phyloP scores from a whole-genome alignment of 2,329 filamentous ascomycete species.

The Monosporascus sp. region DNA sequence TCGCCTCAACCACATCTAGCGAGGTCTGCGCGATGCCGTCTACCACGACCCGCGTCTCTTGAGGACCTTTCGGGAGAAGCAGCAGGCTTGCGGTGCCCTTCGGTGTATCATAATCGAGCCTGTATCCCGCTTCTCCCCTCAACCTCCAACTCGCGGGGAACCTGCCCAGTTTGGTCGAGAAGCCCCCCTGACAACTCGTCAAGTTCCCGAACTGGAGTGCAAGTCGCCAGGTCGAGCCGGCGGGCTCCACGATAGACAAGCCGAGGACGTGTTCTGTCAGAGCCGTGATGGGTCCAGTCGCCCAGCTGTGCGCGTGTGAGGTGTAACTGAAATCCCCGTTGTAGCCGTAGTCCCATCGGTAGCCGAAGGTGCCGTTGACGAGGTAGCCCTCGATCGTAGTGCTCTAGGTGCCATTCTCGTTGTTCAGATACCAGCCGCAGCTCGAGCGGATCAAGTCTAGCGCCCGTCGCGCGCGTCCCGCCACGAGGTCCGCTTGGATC shows the following conservation, averaged over 20 bases:
- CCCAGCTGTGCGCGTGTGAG: constrained; percentile 46
- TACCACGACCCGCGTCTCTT: constrained; percentile 9
- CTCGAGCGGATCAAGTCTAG: constrained; percentile 48
- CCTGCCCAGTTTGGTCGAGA: constrained; percentile 31
- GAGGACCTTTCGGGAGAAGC: constrained; percentile 13
- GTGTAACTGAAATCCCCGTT: constrained; percentile 39
- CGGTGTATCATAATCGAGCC: constrained; percentile 19
- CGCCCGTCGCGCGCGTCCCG: constrained; percentile 42
- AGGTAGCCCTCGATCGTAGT: constrained; percentile 57
- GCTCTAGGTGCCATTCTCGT: constrained; percentile 51
- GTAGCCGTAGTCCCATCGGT: constrained; percentile 48
- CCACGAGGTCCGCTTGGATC: constrained; percentile 49
- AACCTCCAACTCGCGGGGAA: constrained; percentile 28
- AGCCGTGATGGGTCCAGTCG: constrained; percentile 40
- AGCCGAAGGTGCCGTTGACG: constrained; percentile 50
- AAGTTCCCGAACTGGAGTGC: constrained; percentile 35
- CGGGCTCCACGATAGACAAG: constrained; percentile 30
- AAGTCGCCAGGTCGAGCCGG: constrained; percentile 31
- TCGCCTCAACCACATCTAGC: not conserved
- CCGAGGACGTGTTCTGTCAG: constrained; percentile 39
- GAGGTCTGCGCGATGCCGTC: constrained; percentile 10
- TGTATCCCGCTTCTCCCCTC: constrained; percentile 10
- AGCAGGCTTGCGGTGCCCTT: constrained; percentile 18
- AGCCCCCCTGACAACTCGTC: constrained; percentile 32
- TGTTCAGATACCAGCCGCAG: constrained; percentile 57